Evolutionary conservation across 23 red algal species (phyloP).

Genomic region (Cyanidioschyzon merolae): DNA sequence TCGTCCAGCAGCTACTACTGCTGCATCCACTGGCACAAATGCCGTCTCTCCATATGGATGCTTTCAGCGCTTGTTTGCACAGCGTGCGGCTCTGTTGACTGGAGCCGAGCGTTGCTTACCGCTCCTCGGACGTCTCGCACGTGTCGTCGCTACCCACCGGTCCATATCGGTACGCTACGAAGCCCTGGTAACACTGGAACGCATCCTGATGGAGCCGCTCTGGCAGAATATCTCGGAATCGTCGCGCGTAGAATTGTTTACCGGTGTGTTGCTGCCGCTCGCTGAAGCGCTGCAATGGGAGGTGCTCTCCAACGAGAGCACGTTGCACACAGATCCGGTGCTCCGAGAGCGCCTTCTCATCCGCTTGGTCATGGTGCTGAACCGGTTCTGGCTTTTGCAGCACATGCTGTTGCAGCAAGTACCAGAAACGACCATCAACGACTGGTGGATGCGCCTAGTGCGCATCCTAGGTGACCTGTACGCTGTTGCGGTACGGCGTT

Average conservation of each 20-base stretch:
- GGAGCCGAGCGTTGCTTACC: background rate
- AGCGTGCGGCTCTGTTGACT: constrained; percentile 34
- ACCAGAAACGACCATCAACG: constrained; percentile 6
- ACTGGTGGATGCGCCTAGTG: constrained; percentile 42
- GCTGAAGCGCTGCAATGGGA: constrained; percentile 18
- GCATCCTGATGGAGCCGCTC: constrained; percentile 28
- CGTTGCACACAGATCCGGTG: constrained; percentile 28
- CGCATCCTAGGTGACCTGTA: constrained; percentile 48
- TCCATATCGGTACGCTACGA: constrained; percentile 31
- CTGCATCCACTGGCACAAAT: too few relatives aligned
- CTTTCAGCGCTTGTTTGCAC: constrained; percentile 22
- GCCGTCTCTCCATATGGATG: background rate
- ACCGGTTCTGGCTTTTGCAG: constrained; percentile 54
- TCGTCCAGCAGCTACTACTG: background rate
- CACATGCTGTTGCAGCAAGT: constrained; percentile 37
- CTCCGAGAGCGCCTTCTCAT: constrained; percentile 39
- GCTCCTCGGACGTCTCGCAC: background rate
- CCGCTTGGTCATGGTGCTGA: constrained; percentile 34
- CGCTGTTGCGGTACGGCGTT: constrained; percentile 25
- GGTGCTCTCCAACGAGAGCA: constrained; percentile 26
- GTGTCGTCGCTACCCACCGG: constrained; percentile 26
- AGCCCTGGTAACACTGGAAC: constrained; percentile 39
- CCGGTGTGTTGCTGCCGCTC: constrained; percentile 5
- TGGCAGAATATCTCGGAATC: background rate
- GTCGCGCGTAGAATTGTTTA: background rate